Evolutionary conservation across 768 basidiomycete species (phyloP), one percentile per base, ranked within the genome.

Genomic region (Panellus pusillus): DNA sequence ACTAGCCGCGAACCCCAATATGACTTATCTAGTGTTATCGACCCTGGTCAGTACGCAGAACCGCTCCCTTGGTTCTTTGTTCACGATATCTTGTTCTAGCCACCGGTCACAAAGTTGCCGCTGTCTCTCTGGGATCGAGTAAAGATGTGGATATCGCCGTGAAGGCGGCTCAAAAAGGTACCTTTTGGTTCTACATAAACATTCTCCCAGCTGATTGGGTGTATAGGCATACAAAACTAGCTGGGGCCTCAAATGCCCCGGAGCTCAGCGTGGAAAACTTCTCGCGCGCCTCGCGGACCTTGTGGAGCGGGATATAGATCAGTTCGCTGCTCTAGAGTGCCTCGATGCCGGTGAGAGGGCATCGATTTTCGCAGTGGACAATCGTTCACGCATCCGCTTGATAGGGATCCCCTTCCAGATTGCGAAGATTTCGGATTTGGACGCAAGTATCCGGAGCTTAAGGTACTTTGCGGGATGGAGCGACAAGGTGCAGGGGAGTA

Each of bases 381-480:
- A n/a, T n/a, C 36, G 13, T 27, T 44, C 12, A 12, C 14, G 18
- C 17, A 19, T 18, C 12, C n/a, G 47, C 18, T 31, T 40, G 31
- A 32, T 46, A 65, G 72, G 72, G 31, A 72, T 70, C 50, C 47
- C 67, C 24, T 71, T 61, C 52, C 28, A 20, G 1, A 2, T 42
- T 3, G 62, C 72, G 0, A 62, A 60, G 36, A 14, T 4, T 1
- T 9, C 32, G 5, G 70, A 72, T 46, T 11, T 71, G 19, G 39
- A 20, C 5, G 29, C 28, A 39, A 62, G 66, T 3, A 69, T 81
- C 44, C 68, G 65, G 28, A 71, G 72, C 52, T 63, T 87, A 50
- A 72, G 78, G 14, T 91, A 90, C 69, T 91, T 86, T 60, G 86
- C 78, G 38, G 90, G 89, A 12, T 86, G 85, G 80, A 83, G 86